Evolutionary conservation across 2,329 filamentous ascomycete genomes (phyloP), one percentile per base, ranked within the genome.

Genomic region (Hymenotorrendiella dingleyae): DNA sequence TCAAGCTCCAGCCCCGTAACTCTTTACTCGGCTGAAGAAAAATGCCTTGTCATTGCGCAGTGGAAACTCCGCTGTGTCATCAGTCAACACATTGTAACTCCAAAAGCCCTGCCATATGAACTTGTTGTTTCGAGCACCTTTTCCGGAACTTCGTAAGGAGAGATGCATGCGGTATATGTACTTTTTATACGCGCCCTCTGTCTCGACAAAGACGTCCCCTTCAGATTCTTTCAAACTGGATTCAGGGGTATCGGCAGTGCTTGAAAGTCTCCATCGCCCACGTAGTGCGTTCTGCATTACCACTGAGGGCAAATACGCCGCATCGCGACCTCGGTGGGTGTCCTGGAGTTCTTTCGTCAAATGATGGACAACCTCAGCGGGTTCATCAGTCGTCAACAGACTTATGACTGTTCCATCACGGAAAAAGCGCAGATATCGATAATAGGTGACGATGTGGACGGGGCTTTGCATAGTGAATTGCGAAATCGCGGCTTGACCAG

Each of bases 391-490:
- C 0, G 85, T 87, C 26, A 94, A 74, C 2, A 98, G 73, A 41
- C 82, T 87, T 46, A 97, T 81, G 50, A 76, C 80, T 1, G 84
- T 84, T 21, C 93, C 93, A 63, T 97, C 87, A 19, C 89, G 85
- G 68, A 93, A 93, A 69, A 98, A 93, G 40, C 93, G 86, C 3
- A 98, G 76, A 66, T 97, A 98, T 45, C 93, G 87, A 68, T 94
- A 98, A 67, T 97, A 98, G 1, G 93, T 98, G 36, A 98, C 89
- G 45, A 97, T 94, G 62, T 94, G 89, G 26, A 97, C 84, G 7
- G 90, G 90, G 19, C 77, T 83, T 34, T 71, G 70, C 87, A 90
- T 95, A 1, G 85, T 83, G 14, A 84, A 67, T 42, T 80, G 81
- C 50, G 81, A 83, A 16, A 77, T 74, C 3, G 80, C 82, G 9